These are phyloP conservation scores for Epichloe baconii DNA, from an alignment of 2,329 filamentous ascomycete species.

Conservation along the genomic window DNA sequence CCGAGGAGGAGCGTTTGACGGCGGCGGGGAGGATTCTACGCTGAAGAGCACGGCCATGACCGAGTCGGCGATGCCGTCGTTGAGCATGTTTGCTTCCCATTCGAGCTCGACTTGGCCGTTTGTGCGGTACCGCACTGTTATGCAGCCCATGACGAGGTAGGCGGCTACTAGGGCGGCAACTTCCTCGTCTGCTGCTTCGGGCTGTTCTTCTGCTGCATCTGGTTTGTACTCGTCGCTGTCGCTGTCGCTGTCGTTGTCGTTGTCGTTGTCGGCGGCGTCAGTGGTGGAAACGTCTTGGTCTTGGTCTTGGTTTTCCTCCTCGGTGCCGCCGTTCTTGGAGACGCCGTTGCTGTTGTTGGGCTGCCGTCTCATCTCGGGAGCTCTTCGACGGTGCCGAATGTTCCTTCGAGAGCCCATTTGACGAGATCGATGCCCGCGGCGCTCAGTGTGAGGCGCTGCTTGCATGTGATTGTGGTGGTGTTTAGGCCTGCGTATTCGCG, in stretches of 20 bases:
- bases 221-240: slow-evolving; percentile 15
- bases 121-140: slow-evolving; percentile 64
- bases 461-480: slow-evolving; percentile 86
- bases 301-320: slow-evolving; percentile 20
- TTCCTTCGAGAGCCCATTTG: slow-evolving; percentile 85
- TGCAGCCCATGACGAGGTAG: slow-evolving; percentile 78
- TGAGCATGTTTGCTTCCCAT: slow-evolving; percentile 97
- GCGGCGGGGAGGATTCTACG: slow-evolving; percentile 86
- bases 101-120: slow-evolving; percentile 78
- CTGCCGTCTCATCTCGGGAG: slow-evolving; percentile 37
- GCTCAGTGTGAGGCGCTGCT: slow-evolving; percentile 75
- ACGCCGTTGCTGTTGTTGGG: slow-evolving; percentile 15
- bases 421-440: slow-evolving; percentile 86
- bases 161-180: slow-evolving; percentile 39
- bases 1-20: slow-evolving; percentile 52
- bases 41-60: slow-evolving; percentile 86
- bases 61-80: slow-evolving; percentile 95
- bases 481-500: slow-evolving; percentile 94
- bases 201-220: slow-evolving; percentile 13
- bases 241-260: slow-evolving; percentile 20
- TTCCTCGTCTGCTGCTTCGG: slow-evolving; percentile 53
- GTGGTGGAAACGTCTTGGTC: not conserved
- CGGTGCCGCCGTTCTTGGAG: slow-evolving; percentile 21
- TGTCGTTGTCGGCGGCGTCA: not conserved
- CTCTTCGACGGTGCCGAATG: slow-evolving; percentile 76